Percentiles rank a stretch among this genome's conserved stretches.
Evolutionary conservation across 2,329 filamentous ascomycete genomes (phyloP).

Genomic region (Cladosporium sp.): DNA sequence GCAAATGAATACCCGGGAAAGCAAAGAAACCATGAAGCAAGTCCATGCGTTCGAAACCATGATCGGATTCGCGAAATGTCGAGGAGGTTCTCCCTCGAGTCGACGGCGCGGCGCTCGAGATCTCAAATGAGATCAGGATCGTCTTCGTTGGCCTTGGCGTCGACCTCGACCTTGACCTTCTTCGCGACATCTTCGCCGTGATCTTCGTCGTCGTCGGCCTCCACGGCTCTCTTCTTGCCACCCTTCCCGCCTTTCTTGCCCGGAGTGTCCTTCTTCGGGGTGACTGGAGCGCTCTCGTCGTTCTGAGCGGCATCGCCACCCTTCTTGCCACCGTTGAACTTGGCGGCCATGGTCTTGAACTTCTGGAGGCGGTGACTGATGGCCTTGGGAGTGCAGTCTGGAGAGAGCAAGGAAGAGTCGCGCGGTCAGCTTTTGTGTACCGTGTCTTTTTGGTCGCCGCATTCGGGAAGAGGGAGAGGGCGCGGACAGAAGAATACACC

Average conservation of each 20-base stretch:
- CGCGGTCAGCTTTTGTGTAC: background rate
- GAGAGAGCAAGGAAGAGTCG: background rate
- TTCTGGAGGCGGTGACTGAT: conserved; percentile 28
- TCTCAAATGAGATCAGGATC: background rate
- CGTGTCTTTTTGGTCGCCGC: no score
- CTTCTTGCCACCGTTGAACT: conserved; percentile 9
- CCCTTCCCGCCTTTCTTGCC: background rate
- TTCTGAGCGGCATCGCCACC: background rate
- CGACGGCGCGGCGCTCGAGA: background rate
- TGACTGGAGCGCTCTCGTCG: background rate
- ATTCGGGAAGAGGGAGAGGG: background rate
- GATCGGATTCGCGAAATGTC: no score
- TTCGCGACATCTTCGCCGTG: background rate
- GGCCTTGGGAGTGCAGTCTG: conserved; percentile 31
- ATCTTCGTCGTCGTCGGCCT: background rate
- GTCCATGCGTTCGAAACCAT: no score
- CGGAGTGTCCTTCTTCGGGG: background rate
- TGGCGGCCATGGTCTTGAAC: conserved; percentile 18
- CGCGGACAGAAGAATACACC: background rate
- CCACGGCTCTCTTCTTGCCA: background rate
- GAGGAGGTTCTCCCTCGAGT: no score
- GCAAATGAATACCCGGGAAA: no score
- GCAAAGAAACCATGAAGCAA: no score
- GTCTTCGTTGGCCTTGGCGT: background rate
- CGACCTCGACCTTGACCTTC: conserved; percentile 6